phyloP scores from a whole-genome alignment of 75 land plant genomes.

The Azolla pinnata region DNA sequence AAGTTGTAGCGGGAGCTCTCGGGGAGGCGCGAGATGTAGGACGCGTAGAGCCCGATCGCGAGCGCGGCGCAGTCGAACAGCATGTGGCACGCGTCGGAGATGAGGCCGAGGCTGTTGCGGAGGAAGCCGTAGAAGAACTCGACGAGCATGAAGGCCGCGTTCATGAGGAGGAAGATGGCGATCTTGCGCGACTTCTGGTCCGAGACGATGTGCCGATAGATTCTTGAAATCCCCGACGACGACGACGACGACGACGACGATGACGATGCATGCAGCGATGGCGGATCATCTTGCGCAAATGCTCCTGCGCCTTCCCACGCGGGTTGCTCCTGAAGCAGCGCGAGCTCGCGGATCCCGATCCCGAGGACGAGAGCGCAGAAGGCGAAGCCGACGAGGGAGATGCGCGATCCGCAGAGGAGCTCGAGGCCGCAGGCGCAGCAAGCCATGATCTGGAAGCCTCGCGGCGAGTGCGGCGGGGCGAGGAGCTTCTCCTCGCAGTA shows the following conservation, averaged over 20 bases:
- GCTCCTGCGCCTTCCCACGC: slow-evolving; percentile 29
- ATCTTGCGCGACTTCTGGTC: slow-evolving; percentile 80
- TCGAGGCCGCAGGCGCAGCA: slow-evolving; percentile 18
- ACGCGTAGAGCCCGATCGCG: slow-evolving; percentile 89
- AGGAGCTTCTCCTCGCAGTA: slow-evolving; percentile 25
- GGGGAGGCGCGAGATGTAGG: slow-evolving; percentile 75
- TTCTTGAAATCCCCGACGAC: slow-evolving; percentile 34
- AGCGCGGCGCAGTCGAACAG: slow-evolving; percentile 95
- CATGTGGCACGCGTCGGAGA: slow-evolving; percentile 98
- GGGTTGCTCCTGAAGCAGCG: slow-evolving; percentile 10
- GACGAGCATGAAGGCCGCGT: slow-evolving; percentile 82
- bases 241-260: slow-evolving; percentile 33
- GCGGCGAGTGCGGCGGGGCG: slow-evolving; percentile 5
- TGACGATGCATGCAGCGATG: no score
- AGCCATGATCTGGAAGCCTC: slow-evolving; percentile 4
- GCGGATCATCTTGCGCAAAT: no score
- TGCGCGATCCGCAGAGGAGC: slow-evolving; percentile 16
- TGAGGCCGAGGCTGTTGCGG: slow-evolving; percentile 93
- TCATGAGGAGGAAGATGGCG: slow-evolving; percentile 74
- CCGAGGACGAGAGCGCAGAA: slow-evolving; percentile 20
- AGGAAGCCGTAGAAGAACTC: slow-evolving; percentile 88
- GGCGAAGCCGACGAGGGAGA: slow-evolving; percentile 22
- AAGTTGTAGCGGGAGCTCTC: slow-evolving; percentile 68
- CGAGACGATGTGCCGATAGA: slow-evolving; percentile 55
- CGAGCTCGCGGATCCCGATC: slow-evolving; percentile 40